phyloP scores from a whole-genome alignment of 768 basidiomycete species.

The Hemileccinum impolitum region DNA sequence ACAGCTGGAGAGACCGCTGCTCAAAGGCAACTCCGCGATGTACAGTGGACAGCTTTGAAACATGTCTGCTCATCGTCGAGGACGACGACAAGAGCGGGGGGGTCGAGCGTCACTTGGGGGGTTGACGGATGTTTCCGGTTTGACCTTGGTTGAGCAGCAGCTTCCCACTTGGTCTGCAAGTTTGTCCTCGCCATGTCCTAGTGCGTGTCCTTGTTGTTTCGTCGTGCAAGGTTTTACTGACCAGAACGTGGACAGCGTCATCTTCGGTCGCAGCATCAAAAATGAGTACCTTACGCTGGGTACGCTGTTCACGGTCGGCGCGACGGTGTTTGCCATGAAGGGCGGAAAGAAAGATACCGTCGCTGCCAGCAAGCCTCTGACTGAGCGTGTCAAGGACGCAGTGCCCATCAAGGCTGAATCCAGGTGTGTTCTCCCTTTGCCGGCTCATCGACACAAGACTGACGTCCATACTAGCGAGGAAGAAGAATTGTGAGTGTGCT shows the following conservation, averaged over 20 bases:
- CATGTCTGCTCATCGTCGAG: background rate
- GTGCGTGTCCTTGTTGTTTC: slow-evolving; percentile 25
- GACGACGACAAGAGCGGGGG: slow-evolving; percentile 4
- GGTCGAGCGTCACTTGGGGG: slow-evolving; percentile 15
- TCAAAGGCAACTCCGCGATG: slow-evolving; percentile 78
- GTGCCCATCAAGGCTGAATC: slow-evolving; percentile 66
- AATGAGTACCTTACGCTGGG: slow-evolving; percentile 77
- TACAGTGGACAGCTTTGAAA: slow-evolving; percentile 43
- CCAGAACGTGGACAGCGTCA: slow-evolving; percentile 44
- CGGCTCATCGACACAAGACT: slow-evolving; percentile 1
- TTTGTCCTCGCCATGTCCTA: slow-evolving; percentile 41
- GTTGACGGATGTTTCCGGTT: slow-evolving; percentile 22
- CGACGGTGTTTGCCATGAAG: slow-evolving; percentile 50
- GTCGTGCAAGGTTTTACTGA: slow-evolving; percentile 4
- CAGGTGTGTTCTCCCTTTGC: slow-evolving; percentile 47
- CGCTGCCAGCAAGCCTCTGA: slow-evolving; percentile 40
- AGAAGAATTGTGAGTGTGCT: slow-evolving; percentile 70
- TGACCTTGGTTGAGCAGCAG: background rate
- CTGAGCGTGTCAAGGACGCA: slow-evolving; percentile 56
- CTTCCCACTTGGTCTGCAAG: background rate
- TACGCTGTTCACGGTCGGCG: slow-evolving; percentile 57
- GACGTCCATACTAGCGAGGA: slow-evolving; percentile 56
- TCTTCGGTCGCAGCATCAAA: slow-evolving; percentile 77
- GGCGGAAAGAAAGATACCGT: slow-evolving; percentile 51
- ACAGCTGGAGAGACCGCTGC: slow-evolving; percentile 54